Conservation (phyloP, 768 basidiomycete species). For the Suillus decipiens region DNA sequence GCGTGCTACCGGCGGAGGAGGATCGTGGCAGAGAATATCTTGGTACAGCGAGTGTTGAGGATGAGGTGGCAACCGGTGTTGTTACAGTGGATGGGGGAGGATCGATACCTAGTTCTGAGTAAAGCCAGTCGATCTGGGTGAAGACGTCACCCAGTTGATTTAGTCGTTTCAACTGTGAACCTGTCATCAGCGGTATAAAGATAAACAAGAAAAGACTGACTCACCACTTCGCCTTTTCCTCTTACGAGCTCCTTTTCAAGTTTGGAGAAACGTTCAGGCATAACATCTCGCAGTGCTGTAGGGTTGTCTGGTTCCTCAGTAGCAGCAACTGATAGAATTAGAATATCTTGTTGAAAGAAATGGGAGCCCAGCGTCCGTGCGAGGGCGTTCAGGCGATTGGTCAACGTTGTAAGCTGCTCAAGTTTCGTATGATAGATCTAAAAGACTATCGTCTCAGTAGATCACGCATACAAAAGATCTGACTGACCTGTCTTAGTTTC, state of each 20-base stretch:
- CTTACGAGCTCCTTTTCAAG: slow-evolving; percentile 84
- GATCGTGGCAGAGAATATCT: slow-evolving; percentile 44
- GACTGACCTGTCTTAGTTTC: slow-evolving; percentile 71
- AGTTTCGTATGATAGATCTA: slow-evolving; percentile 77
- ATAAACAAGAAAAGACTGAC: slow-evolving; percentile 29
- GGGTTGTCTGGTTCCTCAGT: slow-evolving; percentile 43
- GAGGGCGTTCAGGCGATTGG: slow-evolving; percentile 60
- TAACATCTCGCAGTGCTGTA: slow-evolving; percentile 63
- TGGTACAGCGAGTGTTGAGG: slow-evolving; percentile 40
- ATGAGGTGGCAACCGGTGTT: slow-evolving; percentile 35
- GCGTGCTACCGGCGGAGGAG: slow-evolving; percentile 38
- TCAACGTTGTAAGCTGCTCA: slow-evolving; percentile 71
- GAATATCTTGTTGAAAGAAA: slow-evolving; percentile 59
- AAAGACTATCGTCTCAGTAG: slow-evolving; percentile 2
- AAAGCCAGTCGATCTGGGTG: slow-evolving; percentile 79
- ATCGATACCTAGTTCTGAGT: slow-evolving; percentile 77
- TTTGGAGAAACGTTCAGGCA: slow-evolving; percentile 75
- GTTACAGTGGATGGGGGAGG: slow-evolving; percentile 57
- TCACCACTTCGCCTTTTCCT: slow-evolving; percentile 84
- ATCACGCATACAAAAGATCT: slow-evolving; percentile 9
- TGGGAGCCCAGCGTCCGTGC: slow-evolving; percentile 58
- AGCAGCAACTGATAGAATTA: slow-evolving; percentile 45
- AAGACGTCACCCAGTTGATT: slow-evolving; percentile 62
- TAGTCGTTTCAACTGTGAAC: slow-evolving; percentile 64
- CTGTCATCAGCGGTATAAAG: slow-evolving; percentile 8